Evolutionary conservation across 768 basidiomycete species (phyloP), one percentile per base, ranked within the genome.

Genomic region (Leucocoprinus birnbaumii): DNA sequence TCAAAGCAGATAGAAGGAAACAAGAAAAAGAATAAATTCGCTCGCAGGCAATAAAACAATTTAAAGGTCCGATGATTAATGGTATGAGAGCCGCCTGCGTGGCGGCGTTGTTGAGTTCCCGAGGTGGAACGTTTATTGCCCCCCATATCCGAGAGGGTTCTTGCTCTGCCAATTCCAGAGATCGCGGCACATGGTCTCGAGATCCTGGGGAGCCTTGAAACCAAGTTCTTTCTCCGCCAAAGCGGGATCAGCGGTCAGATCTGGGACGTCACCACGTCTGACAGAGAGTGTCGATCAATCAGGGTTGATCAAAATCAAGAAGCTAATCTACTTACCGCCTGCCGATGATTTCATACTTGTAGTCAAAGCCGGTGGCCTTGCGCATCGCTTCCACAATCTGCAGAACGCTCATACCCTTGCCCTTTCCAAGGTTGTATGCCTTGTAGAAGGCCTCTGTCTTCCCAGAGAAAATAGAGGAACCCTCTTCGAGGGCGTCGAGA

Each of bases 81-180:
- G 31, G 5, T 31, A 31, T 31, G 31, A 31, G 31, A 31, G 11
- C n/a, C n/a, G n/a, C n/a, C n/a, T n/a, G n/a, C n/a, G n/a, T n/a
- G n/a, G n/a, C n/a, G n/a, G 31, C 5, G 31, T 31, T 31, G 31
- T 31, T 5, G 6, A 31, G 11, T 5, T 11, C 11, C 31, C 31
- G 11, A 11, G 31, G 31, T 5, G 11, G 31, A 11, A 31, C 31
- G 11, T 31, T 31, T 58, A 63, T 62, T 63, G 53, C 48, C 71
- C 71, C 22, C 65, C 78, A 59, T 91, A 97, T 2, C 94, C 94
- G 26, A 81, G 66, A 6, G 90, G 91, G 63, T 97, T 91, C 69
- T 85, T 91, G n/a, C 84, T 85, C 75, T 98, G 96, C 93, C 95
- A 99, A 73, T 95, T 95, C 97, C 97, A 98, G 62, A 97, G 76